Evolutionary conservation across 2,329 filamentous ascomycete species (phyloP).

Genomic region (Colletotrichum sp.): DNA sequence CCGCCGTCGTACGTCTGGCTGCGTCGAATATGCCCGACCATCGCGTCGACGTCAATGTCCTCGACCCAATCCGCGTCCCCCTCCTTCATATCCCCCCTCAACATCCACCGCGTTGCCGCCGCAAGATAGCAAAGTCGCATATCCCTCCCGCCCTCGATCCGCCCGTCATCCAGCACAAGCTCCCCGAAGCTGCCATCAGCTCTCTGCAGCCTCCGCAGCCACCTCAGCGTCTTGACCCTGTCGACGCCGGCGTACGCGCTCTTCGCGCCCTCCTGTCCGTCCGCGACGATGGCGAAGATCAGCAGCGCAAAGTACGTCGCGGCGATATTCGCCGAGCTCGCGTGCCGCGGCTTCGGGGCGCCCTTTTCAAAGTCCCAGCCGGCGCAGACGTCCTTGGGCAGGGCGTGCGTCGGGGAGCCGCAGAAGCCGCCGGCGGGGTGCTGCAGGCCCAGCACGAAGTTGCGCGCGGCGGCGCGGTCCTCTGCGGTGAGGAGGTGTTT

Average conservation of each 20-base stretch:
- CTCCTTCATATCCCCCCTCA: conserved; percentile 65
- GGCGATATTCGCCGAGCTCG: conserved; percentile 72
- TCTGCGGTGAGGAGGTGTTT: conserved; percentile 45
- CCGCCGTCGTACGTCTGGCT: conserved; percentile 85
- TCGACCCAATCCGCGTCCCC: conserved; percentile 60
- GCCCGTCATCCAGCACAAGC: conserved; percentile 63
- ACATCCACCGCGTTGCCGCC: conserved; percentile 79
- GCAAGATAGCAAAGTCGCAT: conserved; percentile 89
- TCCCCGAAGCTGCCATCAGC: conserved; percentile 92
- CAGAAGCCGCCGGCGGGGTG: conserved; percentile 88
- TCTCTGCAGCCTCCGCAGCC: conserved; percentile 80
- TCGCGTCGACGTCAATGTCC: conserved; percentile 76
- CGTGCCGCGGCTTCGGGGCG: conserved; percentile 25
- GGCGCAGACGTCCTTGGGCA: conserved; percentile 35
- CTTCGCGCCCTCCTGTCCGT: conserved; percentile 38
- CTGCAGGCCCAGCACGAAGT: conserved; percentile 88
- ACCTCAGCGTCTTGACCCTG: conserved; percentile 69
- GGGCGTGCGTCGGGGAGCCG: conserved; percentile 75
- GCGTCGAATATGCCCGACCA: conserved; percentile 73
- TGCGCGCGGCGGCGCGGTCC: conserved; percentile 52
- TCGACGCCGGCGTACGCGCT: conserved; percentile 67
- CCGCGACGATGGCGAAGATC: conserved; percentile 62
- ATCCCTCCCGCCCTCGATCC: conserved; percentile 79
- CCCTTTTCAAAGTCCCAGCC: conserved; percentile 23
- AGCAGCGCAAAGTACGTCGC: conserved; percentile 90